Evolutionary conservation across 2,329 filamentous ascomycete species (phyloP).

Genomic region (Sclerotinia nivalis): DNA sequence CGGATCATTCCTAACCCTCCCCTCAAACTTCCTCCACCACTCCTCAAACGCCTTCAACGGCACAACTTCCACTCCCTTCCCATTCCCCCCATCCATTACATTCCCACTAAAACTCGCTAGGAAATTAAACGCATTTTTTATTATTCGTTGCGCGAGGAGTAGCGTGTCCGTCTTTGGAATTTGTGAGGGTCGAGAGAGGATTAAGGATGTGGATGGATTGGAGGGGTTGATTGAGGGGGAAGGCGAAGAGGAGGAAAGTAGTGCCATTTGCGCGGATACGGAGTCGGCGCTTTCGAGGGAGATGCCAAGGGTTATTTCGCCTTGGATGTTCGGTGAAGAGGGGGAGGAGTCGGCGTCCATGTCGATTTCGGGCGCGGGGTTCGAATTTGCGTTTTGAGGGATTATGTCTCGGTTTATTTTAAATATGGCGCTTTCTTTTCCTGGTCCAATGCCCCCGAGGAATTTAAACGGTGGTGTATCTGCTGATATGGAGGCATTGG

Average conservation of each 20-base stretch:
- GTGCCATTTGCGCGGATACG: constrained; percentile 69
- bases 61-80: constrained; percentile 75
- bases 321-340: constrained; percentile 19
- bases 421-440: constrained; percentile 92
- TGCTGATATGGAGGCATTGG: constrained; percentile 42
- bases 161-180: constrained; percentile 57
- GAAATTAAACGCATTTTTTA: constrained; percentile 97
- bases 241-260: constrained; percentile 47
- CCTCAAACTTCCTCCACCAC: constrained; percentile 98
- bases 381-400: neutral
- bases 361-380: constrained; percentile 45
- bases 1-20: constrained; percentile 79
- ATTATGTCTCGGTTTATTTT: constrained; percentile 55
- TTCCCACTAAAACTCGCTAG: constrained; percentile 79
- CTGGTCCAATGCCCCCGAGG: constrained; percentile 83
- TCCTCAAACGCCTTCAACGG: constrained; percentile 94
- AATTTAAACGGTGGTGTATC: constrained; percentile 62
- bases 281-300: constrained; percentile 73
- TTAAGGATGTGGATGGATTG: constrained; percentile 48
- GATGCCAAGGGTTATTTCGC: constrained; percentile 73
- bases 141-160: constrained; percentile 86
- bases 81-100: constrained; percentile 36
- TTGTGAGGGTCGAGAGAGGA: neutral
- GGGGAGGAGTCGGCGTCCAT: constrained; percentile 37
- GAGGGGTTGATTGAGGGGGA: neutral